These are phyloP conservation scores for Paramyrothecium sp. DNA, from an alignment of 2,329 filamentous ascomycete genomes.

Conservation along the genomic window DNA sequence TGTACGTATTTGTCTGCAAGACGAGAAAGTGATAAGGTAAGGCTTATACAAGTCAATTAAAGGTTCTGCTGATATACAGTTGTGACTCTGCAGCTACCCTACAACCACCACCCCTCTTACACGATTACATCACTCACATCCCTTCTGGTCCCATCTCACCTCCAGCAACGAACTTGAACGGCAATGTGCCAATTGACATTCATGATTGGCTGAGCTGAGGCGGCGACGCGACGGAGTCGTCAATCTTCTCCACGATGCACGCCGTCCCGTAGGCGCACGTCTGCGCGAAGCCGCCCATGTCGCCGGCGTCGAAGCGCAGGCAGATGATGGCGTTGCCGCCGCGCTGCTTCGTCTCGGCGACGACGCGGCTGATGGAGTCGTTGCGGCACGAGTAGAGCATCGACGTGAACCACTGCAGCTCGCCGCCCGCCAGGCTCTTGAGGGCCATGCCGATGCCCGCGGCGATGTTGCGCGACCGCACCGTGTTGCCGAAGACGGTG, in stretches of 20 bases:
- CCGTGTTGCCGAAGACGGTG: conserved; percentile 55
- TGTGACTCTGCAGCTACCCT: no score
- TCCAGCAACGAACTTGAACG: no score
- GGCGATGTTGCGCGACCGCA: conserved; percentile 57
- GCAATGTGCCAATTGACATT: background rate
- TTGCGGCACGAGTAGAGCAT: conserved; percentile 59
- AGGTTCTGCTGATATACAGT: no score
- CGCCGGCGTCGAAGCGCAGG: conserved; percentile 56
- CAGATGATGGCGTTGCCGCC: conserved; percentile 61
- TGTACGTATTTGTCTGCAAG: no score
- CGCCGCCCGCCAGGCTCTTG: conserved; percentile 57
- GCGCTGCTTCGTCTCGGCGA: conserved; percentile 54
- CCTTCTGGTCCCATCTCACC: no score
- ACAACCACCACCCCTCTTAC: no score
- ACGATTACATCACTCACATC: no score
- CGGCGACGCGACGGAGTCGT: conserved; percentile 25
- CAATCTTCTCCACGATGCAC: conserved; percentile 54
- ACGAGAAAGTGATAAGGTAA: no score
- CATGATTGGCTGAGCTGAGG: conserved; percentile 19
- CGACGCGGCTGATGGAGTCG: conserved; percentile 54
- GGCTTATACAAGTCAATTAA: no score
- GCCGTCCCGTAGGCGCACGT: conserved; percentile 62
- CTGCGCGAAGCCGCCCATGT: conserved; percentile 55
- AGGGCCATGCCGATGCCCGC: conserved; percentile 54
- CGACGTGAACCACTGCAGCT: conserved; percentile 57